phyloP scores from a whole-genome alignment of 139 green algal genomes.

The Chlorella ohadii region DNA sequence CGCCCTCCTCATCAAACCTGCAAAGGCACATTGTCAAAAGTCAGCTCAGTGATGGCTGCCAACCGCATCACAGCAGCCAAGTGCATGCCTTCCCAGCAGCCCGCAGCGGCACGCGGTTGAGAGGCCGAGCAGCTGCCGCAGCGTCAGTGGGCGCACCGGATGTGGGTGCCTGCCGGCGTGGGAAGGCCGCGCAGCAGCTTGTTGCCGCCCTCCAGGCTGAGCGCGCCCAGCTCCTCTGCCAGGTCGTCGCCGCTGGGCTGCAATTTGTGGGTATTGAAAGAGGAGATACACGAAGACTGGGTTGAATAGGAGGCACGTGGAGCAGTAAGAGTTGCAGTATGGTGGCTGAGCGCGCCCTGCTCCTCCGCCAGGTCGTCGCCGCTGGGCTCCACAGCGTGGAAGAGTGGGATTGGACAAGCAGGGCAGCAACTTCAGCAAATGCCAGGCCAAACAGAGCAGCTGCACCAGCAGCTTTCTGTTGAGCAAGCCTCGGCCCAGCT shows the following conservation, averaged over 20 bases:
- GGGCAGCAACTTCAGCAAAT: background rate
- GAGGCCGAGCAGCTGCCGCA: background rate
- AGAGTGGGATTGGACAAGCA: background rate
- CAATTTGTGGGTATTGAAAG: no score
- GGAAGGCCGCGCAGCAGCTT: constrained; percentile 26
- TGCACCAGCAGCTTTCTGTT: no score
- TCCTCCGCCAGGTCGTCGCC: constrained; percentile 14
- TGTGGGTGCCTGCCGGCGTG: constrained; percentile 23
- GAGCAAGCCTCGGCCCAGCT: no score
- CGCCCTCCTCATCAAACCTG: constrained; percentile 33
- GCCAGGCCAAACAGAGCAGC: no score
- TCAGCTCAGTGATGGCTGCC: background rate
- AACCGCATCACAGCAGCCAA: no score
- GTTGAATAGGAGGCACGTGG: no score
- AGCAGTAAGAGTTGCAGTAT: no score
- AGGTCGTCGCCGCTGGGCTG: constrained; percentile 14
- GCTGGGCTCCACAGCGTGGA: constrained; percentile 3
- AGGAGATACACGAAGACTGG: no score
- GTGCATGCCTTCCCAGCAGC: no score
- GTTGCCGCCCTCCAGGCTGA: constrained; percentile 17
- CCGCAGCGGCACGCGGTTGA: no score
- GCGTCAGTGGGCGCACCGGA: background rate
- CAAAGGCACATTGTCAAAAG: no score
- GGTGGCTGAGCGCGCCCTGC: constrained; percentile 19
- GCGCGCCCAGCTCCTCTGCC: constrained; percentile 11